Conservation (phyloP, 805 yeast genomes). For the Scheffersomyces amazonensis region DNA sequence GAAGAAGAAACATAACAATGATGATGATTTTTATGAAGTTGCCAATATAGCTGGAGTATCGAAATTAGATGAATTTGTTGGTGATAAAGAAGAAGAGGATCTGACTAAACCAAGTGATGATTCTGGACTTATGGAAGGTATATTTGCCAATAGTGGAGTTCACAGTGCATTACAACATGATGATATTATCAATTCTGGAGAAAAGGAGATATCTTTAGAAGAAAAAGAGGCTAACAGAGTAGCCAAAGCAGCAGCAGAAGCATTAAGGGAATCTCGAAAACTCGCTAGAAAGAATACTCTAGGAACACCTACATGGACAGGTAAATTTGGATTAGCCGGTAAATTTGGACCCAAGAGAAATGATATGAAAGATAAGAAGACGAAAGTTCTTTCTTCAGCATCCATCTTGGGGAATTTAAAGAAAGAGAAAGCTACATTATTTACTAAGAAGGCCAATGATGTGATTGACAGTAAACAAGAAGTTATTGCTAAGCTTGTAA, state of each 20-base stretch:
- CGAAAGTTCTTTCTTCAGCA: constrained; percentile 35
- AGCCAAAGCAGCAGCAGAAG: constrained; percentile 52
- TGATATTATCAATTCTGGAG: constrained; percentile 55
- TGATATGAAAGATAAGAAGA: not conserved
- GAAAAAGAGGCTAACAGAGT: constrained; percentile 62
- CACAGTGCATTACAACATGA: constrained; percentile 81
- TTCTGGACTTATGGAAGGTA: constrained; percentile 66
- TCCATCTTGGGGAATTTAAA: constrained; percentile 50
- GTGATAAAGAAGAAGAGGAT: constrained; percentile 31
- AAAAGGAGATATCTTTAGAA: constrained; percentile 51
- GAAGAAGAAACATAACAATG: constrained; percentile 33
- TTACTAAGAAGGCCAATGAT: constrained; percentile 6
- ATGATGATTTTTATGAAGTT: constrained; percentile 68
- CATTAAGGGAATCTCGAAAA: constrained; percentile 59
- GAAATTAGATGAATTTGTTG: constrained; percentile 61
- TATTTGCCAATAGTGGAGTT: constrained; percentile 69
- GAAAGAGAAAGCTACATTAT: constrained; percentile 19
- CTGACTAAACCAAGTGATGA: constrained; percentile 40
- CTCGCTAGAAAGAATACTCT: constrained; percentile 45
- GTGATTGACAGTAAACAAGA: constrained; percentile 5
- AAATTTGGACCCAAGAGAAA: constrained; percentile 31
- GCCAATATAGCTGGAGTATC: constrained; percentile 71
- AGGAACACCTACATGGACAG: constrained; percentile 97
- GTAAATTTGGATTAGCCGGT: constrained; percentile 85
- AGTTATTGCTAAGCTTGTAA: constrained; percentile 35